Base-by-base conservation (phyloP, 2,329 filamentous ascomycete genomes). In the Neofusicoccum umdonicola region DNA sequence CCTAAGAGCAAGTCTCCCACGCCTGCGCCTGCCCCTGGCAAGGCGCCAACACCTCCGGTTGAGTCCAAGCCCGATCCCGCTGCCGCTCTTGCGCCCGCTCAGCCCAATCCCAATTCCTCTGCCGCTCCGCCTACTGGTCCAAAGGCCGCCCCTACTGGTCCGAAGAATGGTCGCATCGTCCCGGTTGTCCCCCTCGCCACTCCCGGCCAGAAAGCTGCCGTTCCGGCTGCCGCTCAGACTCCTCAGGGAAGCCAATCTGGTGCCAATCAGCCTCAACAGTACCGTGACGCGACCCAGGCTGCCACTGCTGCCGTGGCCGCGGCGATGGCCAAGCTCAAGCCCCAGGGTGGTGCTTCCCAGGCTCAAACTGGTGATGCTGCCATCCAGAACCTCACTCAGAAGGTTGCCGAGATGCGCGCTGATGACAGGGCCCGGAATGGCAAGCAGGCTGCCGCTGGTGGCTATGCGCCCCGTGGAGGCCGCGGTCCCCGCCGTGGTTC, bases 301-400 rank as follows among this genome's bases (percentile, higher is more conserved):
- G 90, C 90, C 1, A 89, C 88, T 70, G 90, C 89, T 35, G 90
- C 90, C 8, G 90, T 92, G n/a, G 90, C 90, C 61, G 86, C 89
- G 45, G 91, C 91, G 1, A 92, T 93, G 88, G 89, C 90, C 1
- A 90, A 91, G 72, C 82, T 93, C 27, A 66, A 42, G 63, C 66
- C 48, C 31, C 67, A 69, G 60, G 68, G 63, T 15, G 44, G 44
- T 4, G 71, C 72, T 47, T 66, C 69, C 17, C 72, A 72, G 7
- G 68, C 65, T 9, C 73, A 77, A 22, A 66, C 73, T 11, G 70
- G 74, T 19, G 81, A 79, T 35, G 84, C 80, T 17, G 79, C 82
- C 2, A 82, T 91, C 72, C 90, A 93, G 68, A 92, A 92, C 68
- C 75, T 93, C 65, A 87, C 89, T 1, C 88, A 86, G 73, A 90